Evolutionary conservation across 352 stramenopile genomes (phyloP).

Genomic region (Globisporangium nagaii): DNA sequence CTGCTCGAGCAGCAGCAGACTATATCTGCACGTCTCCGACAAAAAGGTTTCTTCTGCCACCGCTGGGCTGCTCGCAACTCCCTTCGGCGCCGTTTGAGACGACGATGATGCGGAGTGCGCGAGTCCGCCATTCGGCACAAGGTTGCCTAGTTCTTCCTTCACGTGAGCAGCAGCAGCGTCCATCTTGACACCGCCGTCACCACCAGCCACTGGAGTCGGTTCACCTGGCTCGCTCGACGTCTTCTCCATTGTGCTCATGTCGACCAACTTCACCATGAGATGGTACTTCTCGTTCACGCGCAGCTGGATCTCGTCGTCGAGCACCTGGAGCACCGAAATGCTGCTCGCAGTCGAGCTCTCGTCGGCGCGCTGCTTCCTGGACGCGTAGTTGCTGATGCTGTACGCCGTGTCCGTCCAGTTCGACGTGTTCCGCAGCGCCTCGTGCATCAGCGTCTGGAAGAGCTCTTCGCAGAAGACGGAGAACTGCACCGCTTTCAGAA

Average conservation of each 20-base stretch:
- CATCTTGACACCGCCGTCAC: neutral
- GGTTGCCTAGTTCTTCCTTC: conserved; percentile 20
- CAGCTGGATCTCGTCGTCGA: conserved; percentile 79
- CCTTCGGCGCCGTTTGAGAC: neutral
- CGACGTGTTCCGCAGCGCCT: conserved; percentile 54
- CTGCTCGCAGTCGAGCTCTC: conserved; percentile 30
- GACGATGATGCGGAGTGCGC: neutral
- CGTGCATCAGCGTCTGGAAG: conserved; percentile 81
- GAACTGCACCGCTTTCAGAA: conserved; percentile 80
- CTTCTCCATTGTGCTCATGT: conserved; percentile 37
- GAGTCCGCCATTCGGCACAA: conserved; percentile 14
- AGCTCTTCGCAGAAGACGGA: conserved; percentile 85
- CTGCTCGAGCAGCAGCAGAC: conserved; percentile 69
- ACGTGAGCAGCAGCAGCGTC: conserved; percentile 13
- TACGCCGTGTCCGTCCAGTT: conserved; percentile 71
- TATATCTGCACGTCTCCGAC: conserved; percentile 60
- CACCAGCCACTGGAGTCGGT: neutral
- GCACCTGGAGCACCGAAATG: conserved; percentile 68
- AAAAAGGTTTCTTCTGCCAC: conserved; percentile 35
- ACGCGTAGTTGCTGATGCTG: conserved; percentile 52
- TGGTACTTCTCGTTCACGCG: conserved; percentile 73
- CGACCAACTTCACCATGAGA: conserved; percentile 65
- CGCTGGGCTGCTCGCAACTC: neutral
- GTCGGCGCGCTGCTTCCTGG: conserved; percentile 41
- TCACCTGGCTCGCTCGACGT: neutral